A percentile compares a stretch with the other conserved stretches of the same genome.
Evolutionary conservation across 2,329 filamentous ascomycete genomes (phyloP).

Genomic region (Diplodia sapinea): DNA sequence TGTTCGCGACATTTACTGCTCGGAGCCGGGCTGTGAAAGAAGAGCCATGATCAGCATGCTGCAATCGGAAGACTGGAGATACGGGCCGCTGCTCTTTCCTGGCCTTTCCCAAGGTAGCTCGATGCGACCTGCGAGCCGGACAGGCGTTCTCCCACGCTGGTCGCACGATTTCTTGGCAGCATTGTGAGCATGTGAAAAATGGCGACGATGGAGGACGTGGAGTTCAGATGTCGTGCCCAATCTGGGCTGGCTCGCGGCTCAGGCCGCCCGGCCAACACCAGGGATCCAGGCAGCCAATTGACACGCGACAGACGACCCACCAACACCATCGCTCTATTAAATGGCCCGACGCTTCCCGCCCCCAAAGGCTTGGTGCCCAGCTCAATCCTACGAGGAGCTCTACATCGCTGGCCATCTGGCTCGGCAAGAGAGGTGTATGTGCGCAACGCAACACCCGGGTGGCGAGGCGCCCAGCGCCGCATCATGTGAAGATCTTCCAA

Average conservation of each 20-base stretch:
- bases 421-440: background rate
- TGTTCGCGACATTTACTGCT: background rate
- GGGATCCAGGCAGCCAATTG: background rate
- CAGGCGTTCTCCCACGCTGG: background rate
- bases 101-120: background rate
- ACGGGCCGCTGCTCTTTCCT: background rate
- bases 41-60: background rate
- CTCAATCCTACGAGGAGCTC: background rate
- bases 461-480: background rate
- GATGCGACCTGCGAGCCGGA: background rate
- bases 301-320: background rate
- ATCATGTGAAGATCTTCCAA: background rate
- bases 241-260: background rate
- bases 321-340: background rate
- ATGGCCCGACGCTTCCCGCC: background rate
- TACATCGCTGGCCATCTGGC: background rate
- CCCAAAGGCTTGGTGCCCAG: background rate
- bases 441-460: background rate
- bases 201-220: background rate
- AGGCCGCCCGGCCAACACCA: background rate
- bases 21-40: background rate
- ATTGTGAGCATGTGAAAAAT: background rate
- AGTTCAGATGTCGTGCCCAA: background rate
- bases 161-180: background rate
- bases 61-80: background rate